Evolutionary conservation across 495 filamentous ascomycete species (phyloP), one percentile per base, ranked within the genome.

Genomic region (Aspergillus sparsus): DNA sequence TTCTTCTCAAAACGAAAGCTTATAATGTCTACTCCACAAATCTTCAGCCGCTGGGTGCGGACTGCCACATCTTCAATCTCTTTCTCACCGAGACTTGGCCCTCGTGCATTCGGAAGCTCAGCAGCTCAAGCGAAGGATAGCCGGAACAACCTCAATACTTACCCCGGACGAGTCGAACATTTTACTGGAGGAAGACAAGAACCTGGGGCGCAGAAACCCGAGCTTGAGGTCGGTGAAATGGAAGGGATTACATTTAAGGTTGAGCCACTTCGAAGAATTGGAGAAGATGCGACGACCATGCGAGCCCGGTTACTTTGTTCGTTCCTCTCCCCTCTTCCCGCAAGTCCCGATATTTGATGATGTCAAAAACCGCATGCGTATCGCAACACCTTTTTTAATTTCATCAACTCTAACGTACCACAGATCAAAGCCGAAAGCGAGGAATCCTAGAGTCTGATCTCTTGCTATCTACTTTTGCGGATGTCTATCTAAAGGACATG

Each of bases 401-500:
- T 27, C 21, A 27, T 27, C 21, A 3, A 27, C 21, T 1, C 21
- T 27, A 27, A 27, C 21, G 5, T 3, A n/a, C 34, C 9, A 53
- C 65, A 96, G 92, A 98, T 77, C 94, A 98, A 76, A 94, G 90
- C 74, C 89, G 94, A 59, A 98, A 98, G 76, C 87, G 94, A 66
- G 94, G 94, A 53, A 98, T 91, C 57, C 89, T 98, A 61, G 94
- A 98, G 71, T 89, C 89, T 55, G 94, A 98, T 75, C 88, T 98
- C 33, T 85, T 98, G 62, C 89, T 98, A 60, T 96, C 91, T 41
- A 98, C 94, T 62, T 98, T 98, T 71, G 95, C 94, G 42, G 86
- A 94, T 61, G 77, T 79, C 41, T 80, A 94, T 73, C 85, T 98
- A 11, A 67, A 75, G 9, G 72, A 75, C 47, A 96, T 98, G 93